Evolutionary conservation across 2,329 filamentous ascomycete genomes (phyloP).

Genomic region (Aspergillus pseudoterreus): DNA sequence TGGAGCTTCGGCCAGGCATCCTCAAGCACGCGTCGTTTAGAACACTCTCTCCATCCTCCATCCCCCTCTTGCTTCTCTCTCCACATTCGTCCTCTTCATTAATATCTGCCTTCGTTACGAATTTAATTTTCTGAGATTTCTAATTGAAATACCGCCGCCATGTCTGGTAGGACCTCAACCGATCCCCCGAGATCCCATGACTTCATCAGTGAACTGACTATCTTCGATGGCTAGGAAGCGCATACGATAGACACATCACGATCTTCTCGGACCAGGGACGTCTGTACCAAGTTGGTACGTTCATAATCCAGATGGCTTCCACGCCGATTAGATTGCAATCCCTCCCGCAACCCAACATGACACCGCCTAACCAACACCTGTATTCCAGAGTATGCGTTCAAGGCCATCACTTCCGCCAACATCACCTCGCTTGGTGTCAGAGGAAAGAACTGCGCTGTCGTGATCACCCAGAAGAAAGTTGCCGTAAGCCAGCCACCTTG

Average conservation of each 20-base stretch:
- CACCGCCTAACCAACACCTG: constrained; percentile 29
- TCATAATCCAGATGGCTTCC: not conserved
- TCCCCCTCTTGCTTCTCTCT: constrained; percentile 16
- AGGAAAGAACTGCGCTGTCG: constrained; percentile 95
- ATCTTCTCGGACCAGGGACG: constrained; percentile 99
- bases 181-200: constrained; percentile 18
- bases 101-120: constrained; percentile 3
- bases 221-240: constrained; percentile 57
- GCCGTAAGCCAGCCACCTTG: constrained; percentile 63
- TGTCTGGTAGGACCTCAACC: constrained; percentile 39
- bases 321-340: not conserved
- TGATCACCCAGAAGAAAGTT: constrained; percentile 99
- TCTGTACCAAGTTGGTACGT: constrained; percentile 94
- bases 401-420: constrained; percentile 98
- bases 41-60: constrained; percentile 19
- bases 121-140: constrained; percentile 10
- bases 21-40: constrained; percentile 31
- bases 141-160: constrained; percentile 25
- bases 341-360: constrained; percentile 8
- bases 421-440: constrained; percentile 96
- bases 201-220: constrained; percentile 28
- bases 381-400: constrained; percentile 94
- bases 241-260: constrained; percentile 98
- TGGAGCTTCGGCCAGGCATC: constrained; percentile 35
- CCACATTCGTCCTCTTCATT: constrained; percentile 7